A percentile compares a stretch with the other conserved stretches of the same genome.
Evolutionary conservation across 495 filamentous ascomycete species (phyloP).

Genomic region (Cudoniella acicularis): DNA sequence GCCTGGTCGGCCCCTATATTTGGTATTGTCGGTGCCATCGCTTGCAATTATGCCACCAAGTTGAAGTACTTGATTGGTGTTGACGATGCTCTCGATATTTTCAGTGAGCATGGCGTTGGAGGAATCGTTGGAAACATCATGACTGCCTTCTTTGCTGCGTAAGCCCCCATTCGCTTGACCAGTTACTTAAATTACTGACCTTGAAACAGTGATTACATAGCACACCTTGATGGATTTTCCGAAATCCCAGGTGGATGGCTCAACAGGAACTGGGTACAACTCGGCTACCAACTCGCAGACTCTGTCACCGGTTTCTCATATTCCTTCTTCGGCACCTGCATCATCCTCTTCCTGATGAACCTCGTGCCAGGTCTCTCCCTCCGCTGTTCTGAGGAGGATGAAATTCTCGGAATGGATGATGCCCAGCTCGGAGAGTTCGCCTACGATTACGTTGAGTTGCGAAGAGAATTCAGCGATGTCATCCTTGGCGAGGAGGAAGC

Average conservation of each 20-base stretch:
- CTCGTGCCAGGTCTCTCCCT: conserved; percentile 79
- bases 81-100: conserved; percentile 92
- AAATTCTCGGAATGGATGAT: conserved; percentile 91
- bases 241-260: conserved; percentile 83
- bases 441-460: conserved; percentile 95
- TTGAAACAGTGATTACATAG: conserved; percentile 46
- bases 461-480: too few relatives aligned
- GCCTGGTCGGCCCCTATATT: conserved; percentile 90
- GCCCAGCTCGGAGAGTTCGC: conserved; percentile 97
- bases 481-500: too few relatives aligned
- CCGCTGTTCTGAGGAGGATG: conserved; percentile 77
- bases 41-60: conserved; percentile 95
- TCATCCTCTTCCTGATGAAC: conserved; percentile 87
- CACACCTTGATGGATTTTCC: conserved; percentile 66
- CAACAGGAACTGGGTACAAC: conserved; percentile 85
- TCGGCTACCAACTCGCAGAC: conserved; percentile 86
- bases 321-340: conserved; percentile 78
- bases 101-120: conserved; percentile 85
- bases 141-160: conserved; percentile 91
- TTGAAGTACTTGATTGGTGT: conserved; percentile 84
- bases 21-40: conserved; percentile 75
- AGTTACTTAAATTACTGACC: too few relatives aligned
- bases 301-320: conserved; percentile 79
- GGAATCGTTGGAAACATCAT: conserved; percentile 86
- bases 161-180: too few relatives aligned